These are phyloP conservation scores for Colletotrichum sp. DNA, from an alignment of 2,329 filamentous ascomycete species.

Conservation along the genomic window DNA sequence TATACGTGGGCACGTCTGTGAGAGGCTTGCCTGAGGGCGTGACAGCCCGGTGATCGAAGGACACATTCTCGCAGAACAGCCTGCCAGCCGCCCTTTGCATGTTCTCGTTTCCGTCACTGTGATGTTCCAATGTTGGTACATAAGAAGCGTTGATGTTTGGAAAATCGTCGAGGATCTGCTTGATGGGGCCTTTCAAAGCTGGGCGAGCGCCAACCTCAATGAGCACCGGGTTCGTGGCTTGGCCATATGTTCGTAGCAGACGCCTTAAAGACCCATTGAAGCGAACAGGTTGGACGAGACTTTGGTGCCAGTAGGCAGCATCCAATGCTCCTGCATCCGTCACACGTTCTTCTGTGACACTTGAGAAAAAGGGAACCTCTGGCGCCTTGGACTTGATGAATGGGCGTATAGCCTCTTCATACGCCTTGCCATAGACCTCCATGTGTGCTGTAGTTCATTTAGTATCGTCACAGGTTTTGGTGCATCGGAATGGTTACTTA, in stretches of 20 bases:
- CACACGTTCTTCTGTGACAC: constrained; percentile 17
- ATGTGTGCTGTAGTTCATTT: not conserved
- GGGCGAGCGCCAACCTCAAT: constrained; percentile 26
- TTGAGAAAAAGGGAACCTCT: constrained; percentile 24
- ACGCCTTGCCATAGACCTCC: not conserved
- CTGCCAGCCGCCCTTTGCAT: not conserved
- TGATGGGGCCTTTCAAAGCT: constrained; percentile 20
- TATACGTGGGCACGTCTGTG: not conserved
- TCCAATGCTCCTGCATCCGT: not conserved
- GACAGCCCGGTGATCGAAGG: not conserved
- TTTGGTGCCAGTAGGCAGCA: constrained; percentile 48
- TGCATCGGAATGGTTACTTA: not conserved
- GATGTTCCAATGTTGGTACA: not conserved
- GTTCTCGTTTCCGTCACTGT: not conserved
- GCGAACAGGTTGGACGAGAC: constrained; percentile 41
- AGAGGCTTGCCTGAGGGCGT: not conserved
- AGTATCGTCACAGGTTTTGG: not conserved
- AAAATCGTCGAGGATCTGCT: constrained; percentile 13
- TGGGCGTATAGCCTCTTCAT: not conserved
- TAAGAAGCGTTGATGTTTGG: not conserved
- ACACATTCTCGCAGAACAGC: not conserved
- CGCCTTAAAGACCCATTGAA: constrained; percentile 38
- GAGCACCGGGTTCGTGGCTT: not conserved
- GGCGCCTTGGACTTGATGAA: not conserved
- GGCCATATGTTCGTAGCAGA: not conserved